Evolutionary conservation across 352 stramenopile genomes (phyloP), one percentile per base, ranked within the genome.

Genomic region (Globisporangium sylvaticum): DNA sequence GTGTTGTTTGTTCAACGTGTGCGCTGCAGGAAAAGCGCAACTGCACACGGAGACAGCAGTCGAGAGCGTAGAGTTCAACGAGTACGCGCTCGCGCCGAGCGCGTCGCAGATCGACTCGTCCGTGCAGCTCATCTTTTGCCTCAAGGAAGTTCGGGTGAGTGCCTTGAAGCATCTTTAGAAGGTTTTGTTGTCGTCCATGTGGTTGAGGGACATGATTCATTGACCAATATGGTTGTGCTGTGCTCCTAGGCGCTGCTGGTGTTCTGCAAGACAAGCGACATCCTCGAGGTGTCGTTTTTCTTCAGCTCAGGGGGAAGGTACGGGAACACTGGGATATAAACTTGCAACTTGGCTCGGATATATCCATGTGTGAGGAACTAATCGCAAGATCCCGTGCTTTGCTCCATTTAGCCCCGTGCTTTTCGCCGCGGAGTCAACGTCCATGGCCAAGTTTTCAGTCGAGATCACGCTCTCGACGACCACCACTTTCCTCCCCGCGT

Each of bases 391-490:
- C 48, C 20, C 4, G 34, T 22, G 24, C 37, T 15, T 58, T 44
- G 14, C 14, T 44, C 12, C 37, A 0, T 3, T 63, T 44, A 94
- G 88, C 34, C 88, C 88, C 12, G 82, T 95, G 31, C 62, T 94
- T 14, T 85, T 94, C 53, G 75, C 75, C 14, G 82, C 88, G 3
- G 81, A 95, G 58, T 92, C 85, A 27, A 88, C 85, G 27, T 79
- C 84, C 8, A 69, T 84, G 62, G 83, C 84, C 32, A 89, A 86
- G 65, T 85, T 92, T 44, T 75, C 74, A n/a, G 72, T 90, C 27
- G 84, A 95, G 70, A 73, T 94, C 64, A 92, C 83, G n/a, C 73
- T 95, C 14, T 93, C 88, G 18, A 95, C 88, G 0, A 75, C 93
- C 50, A 89, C 84, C n/a, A 90, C 82, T 24, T 91, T 94, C 67